Evolutionary conservation across 331 rosid species (phyloP).

Genomic region (Acacia concinna): DNA sequence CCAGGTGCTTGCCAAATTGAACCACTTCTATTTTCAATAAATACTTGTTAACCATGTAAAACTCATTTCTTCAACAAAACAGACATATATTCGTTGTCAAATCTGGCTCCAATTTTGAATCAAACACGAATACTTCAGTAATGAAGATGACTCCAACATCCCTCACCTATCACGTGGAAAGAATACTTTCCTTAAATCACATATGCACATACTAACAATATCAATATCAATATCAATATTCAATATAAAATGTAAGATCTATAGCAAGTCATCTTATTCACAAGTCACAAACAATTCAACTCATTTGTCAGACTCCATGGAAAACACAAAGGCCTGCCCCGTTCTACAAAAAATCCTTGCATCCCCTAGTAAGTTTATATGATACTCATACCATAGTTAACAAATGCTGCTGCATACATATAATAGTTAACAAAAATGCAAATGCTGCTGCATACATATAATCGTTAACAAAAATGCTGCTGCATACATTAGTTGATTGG

Average conservation of each 20-base stretch:
- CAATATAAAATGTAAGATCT: neutral
- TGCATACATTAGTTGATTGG: neutral
- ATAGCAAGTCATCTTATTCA: neutral
- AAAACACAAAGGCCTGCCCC: neutral
- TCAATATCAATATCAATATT: conserved; percentile 4
- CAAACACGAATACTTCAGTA: neutral
- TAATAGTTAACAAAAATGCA: too few relatives aligned
- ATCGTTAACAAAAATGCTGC: neutral
- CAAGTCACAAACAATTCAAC: neutral
- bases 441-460: neutral
- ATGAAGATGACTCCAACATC: neutral
- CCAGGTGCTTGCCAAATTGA: neutral
- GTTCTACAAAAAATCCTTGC: neutral
- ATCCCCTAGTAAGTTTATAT: neutral
- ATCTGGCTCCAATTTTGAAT: neutral
- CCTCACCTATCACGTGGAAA: neutral
- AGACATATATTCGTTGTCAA: neutral
- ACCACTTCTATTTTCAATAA: neutral
- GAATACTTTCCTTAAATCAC: conserved; percentile 12
- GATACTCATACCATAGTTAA: neutral
- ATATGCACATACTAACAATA: neutral
- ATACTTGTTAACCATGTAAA: neutral
- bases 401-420: neutral
- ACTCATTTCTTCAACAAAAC: neutral
- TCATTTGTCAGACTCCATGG: neutral